Conservation (phyloP, 352 stramenopile species). For the Phytophthora constricta region DNA sequence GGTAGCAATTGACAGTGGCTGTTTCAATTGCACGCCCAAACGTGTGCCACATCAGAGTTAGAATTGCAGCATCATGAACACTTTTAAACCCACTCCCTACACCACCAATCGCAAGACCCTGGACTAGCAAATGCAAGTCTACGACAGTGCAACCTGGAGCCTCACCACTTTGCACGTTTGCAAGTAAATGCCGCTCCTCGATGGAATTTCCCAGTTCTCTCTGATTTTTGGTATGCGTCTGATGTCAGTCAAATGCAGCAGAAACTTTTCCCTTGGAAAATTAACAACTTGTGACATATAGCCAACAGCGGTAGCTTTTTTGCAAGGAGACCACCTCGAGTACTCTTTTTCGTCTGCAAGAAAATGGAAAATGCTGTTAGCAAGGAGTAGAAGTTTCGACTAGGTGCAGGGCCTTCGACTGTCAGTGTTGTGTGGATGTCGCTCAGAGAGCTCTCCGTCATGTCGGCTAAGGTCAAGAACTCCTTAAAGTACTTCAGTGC, state of each 20-base stretch:
- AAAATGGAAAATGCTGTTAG: conserved; percentile 8
- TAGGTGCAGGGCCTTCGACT: neutral
- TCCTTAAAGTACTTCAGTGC: conserved; percentile 12
- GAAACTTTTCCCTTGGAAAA: neutral
- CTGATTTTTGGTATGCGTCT: conserved; percentile 9
- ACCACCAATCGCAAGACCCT: neutral
- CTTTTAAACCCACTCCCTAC: conserved; percentile 2
- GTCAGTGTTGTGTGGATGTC: neutral
- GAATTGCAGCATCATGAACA: conserved; percentile 6
- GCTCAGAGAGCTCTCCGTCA: conserved; percentile 6
- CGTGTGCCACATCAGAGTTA: conserved; percentile 14
- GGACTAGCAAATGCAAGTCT: conserved; percentile 1
- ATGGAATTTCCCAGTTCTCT: conserved; percentile 3
- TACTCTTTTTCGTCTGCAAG: conserved; percentile 2
- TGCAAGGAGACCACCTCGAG: neutral
- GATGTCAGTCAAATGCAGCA: neutral
- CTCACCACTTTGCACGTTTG: conserved; percentile 2
- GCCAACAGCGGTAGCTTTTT: conserved; percentile 11
- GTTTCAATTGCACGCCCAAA: conserved; percentile 8
- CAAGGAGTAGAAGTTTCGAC: conserved; percentile 12
- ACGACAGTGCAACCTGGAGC: conserved; percentile 5
- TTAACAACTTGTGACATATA: conserved; percentile 9
- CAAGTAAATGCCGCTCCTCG: conserved; percentile 10
- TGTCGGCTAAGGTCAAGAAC: conserved; percentile 6
- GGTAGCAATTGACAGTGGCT: neutral